These are phyloP conservation scores for Mycena leptocephala DNA, from an alignment of 768 basidiomycete species.

Conservation along the genomic window DNA sequence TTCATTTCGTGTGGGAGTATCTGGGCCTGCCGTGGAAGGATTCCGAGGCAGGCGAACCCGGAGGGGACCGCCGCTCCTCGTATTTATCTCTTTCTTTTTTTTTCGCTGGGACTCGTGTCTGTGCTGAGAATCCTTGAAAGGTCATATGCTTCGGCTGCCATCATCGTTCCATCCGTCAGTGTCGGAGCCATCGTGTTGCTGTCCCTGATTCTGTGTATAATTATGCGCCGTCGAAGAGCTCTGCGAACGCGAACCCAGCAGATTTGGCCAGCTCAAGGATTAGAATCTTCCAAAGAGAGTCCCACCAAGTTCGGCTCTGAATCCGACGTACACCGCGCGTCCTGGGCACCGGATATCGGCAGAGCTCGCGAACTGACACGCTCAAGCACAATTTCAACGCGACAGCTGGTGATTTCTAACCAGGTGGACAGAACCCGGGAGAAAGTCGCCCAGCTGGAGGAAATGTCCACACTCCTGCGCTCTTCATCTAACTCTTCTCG, in stretches of 20 bases:
- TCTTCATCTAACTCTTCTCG: background rate
- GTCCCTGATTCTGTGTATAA: no score
- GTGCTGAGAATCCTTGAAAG: no score
- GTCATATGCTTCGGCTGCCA: background rate
- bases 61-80: no score
- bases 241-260: background rate
- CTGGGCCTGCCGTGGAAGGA: conserved; percentile 34
- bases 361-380: background rate
- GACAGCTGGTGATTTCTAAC: no score
- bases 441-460: conserved; percentile 9
- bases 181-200: no score
- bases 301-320: background rate
- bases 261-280: background rate
- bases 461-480: conserved; percentile 2
- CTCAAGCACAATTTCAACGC: background rate
- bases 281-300: background rate
- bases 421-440: conserved; percentile 2
- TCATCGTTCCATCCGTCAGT: background rate
- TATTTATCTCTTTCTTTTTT: no score
- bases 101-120: no score
- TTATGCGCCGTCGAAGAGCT: background rate
- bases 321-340: background rate
- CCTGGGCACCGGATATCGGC: background rate
- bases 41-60: conserved; percentile 1
- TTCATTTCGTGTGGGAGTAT: conserved; percentile 35